Conservation (phyloP, 805 yeast genomes). For the Metschnikowia borealis region DNA sequence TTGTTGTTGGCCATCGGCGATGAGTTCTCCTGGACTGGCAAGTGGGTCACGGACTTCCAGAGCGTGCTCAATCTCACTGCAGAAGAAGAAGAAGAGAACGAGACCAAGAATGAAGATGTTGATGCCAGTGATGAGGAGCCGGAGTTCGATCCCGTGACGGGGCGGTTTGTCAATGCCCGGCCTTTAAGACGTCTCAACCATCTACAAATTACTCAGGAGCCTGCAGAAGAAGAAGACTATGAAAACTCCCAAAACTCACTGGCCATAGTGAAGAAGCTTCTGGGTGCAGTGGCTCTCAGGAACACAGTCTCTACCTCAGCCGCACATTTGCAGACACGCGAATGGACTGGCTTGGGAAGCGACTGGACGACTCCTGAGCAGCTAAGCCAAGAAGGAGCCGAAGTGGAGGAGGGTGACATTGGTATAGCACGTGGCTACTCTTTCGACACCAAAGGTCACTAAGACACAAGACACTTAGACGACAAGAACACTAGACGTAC, state of each 20-base stretch:
- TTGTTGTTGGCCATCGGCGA: constrained; percentile 72
- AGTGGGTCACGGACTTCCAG: constrained; percentile 81
- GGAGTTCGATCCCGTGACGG: constrained; percentile 84
- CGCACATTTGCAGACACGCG: constrained; percentile 59
- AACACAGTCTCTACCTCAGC: constrained; percentile 91
- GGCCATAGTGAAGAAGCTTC: constrained; percentile 52
- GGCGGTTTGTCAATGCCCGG: constrained; percentile 63
- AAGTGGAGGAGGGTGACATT: constrained; percentile 72
- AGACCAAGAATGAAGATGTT: constrained; percentile 7
- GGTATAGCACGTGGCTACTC: constrained; percentile 91
- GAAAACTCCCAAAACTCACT: constrained; percentile 13
- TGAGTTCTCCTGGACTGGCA: constrained; percentile 85
- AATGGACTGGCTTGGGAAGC: constrained; percentile 90
- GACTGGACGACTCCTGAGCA: constrained; percentile 47
- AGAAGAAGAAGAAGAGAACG: constrained; percentile 26
- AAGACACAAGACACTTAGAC: too few relatives aligned
- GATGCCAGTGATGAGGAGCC: constrained; percentile 52
- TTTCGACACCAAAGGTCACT: constrained; percentile 19
- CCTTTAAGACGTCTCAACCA: constrained; percentile 72
- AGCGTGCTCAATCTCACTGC: constrained; percentile 44
- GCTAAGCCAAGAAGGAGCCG: constrained; percentile 57
- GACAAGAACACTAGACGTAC: too few relatives aligned
- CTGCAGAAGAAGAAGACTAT: constrained; percentile 7
- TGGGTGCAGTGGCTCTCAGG: constrained; percentile 59
- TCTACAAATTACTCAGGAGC: constrained; percentile 48